Conservation (phyloP, 306 rosid genomes). For the Castanea mollissima region DNA sequence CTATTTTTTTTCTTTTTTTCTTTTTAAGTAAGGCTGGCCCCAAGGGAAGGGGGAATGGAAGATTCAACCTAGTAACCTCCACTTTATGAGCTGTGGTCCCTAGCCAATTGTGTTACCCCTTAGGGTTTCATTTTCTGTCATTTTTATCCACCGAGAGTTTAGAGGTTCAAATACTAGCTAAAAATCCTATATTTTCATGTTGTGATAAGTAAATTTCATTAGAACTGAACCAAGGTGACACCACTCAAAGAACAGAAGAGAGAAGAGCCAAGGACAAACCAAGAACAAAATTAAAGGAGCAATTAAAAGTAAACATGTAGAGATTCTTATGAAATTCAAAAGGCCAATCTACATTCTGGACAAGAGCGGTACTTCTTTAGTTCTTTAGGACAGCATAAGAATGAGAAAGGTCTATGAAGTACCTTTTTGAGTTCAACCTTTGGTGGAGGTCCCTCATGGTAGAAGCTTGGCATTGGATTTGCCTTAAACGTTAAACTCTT, state of each 20-base stretch:
- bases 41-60: no score
- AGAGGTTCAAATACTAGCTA: not conserved
- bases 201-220: not conserved
- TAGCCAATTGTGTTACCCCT: no score
- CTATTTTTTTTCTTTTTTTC: no score
- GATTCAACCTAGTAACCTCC: no score
- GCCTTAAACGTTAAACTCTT: conserved; percentile 93
- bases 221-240: not conserved
- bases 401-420: conserved; percentile 5
- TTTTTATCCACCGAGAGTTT: not conserved
- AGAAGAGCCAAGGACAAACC: not conserved
- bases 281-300: not conserved
- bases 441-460: conserved; percentile 96
- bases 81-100: no score
- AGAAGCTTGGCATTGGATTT: conserved; percentile 96
- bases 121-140: not conserved
- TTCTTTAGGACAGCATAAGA: conserved; percentile 16
- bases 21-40: no score
- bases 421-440: conserved; percentile 96
- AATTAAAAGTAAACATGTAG: not conserved
- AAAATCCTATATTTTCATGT: conserved; percentile 3
- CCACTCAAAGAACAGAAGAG: not conserved
- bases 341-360: not conserved
- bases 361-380: not conserved
- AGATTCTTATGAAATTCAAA: not conserved